Conservation (phyloP, 2,329 filamentous ascomycete genomes). For the Mycosphaerelloides madeirae region DNA sequence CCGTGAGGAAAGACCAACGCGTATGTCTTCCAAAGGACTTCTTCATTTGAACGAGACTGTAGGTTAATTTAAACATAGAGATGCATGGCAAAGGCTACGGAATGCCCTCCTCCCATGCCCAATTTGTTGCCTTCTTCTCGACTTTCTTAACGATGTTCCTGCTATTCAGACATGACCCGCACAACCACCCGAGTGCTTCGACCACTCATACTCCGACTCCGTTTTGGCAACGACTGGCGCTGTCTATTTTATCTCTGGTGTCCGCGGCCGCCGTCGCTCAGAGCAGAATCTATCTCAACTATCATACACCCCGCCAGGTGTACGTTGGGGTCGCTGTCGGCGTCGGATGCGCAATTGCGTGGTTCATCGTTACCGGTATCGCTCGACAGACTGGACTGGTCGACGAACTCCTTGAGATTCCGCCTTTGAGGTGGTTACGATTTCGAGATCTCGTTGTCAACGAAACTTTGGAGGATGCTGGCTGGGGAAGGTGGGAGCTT, state of each 20-base stretch:
- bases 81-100: constrained; percentile 90
- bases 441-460: constrained; percentile 78
- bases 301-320: constrained; percentile 86
- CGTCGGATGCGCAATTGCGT: constrained; percentile 62
- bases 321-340: constrained; percentile 73
- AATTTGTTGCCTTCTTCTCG: constrained; percentile 91
- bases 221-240: constrained; percentile 54
- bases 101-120: constrained; percentile 93
- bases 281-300: constrained; percentile 85
- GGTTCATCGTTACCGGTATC: constrained; percentile 70
- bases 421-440: constrained; percentile 61
- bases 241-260: constrained; percentile 41
- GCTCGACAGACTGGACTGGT: constrained; percentile 65
- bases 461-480: constrained; percentile 84
- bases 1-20: constrained; percentile 81
- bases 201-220: constrained; percentile 53
- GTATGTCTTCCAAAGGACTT: constrained; percentile 45
- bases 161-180: constrained; percentile 67
- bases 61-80: constrained; percentile 38
- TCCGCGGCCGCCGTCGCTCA: constrained; percentile 57
- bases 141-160: constrained; percentile 80
- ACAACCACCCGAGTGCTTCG: constrained; percentile 38
- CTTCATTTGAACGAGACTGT: not conserved
- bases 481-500: constrained; percentile 87
- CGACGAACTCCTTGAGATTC: constrained; percentile 64